phyloP scores from a whole-genome alignment of 1,284 basidiomycete genomes.

The Acaromyces ingoldii region DNA sequence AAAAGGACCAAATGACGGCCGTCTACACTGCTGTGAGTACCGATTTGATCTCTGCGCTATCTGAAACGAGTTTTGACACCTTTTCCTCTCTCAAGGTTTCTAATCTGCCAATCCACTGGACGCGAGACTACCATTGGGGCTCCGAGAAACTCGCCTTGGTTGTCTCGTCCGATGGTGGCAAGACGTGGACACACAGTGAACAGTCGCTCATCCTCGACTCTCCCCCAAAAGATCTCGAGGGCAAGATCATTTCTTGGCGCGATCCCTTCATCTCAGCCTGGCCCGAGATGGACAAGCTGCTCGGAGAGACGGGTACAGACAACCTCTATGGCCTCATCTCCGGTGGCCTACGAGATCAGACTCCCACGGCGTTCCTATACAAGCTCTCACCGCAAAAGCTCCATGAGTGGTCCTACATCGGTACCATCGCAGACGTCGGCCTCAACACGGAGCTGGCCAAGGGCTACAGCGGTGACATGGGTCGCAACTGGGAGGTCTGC shows the following conservation, averaged over 20 bases:
- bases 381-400: conserved; percentile 20
- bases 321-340: conserved; percentile 26
- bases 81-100: no score
- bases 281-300: conserved; percentile 25
- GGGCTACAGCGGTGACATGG: conserved; percentile 22
- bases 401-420: conserved; percentile 23
- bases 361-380: conserved; percentile 33
- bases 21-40: conserved; percentile 30
- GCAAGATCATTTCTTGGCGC: conserved; percentile 30
- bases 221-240: conserved; percentile 22
- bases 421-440: conserved; percentile 23
- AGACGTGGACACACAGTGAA: conserved; percentile 17
- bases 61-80: not conserved
- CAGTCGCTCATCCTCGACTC: conserved; percentile 19
- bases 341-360: conserved; percentile 24
- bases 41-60: no score
- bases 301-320: conserved; percentile 8
- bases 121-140: conserved; percentile 27
- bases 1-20: conserved; percentile 21
- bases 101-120: conserved; percentile 31
- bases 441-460: conserved; percentile 10
- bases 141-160: conserved; percentile 31
- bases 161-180: conserved; percentile 27
- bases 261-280: conserved; percentile 30
- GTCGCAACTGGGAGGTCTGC: conserved; percentile 38